These are phyloP conservation scores for Hypomontagnella monticulosa DNA, from an alignment of 495 filamentous ascomycete genomes.

Conservation along the genomic window DNA sequence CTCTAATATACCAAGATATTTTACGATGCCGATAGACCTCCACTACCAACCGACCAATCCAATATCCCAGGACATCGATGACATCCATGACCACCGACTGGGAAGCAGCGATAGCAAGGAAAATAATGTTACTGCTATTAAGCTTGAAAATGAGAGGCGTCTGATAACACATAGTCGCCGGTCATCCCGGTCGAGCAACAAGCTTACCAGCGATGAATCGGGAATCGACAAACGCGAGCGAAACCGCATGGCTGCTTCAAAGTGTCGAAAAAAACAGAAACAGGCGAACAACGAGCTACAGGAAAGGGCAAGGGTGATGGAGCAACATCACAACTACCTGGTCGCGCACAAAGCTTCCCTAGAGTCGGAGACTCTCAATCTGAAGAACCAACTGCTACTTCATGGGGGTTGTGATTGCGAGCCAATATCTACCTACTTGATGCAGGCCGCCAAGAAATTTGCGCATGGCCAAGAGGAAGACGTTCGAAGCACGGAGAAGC, in stretches of 20 bases:
- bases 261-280: constrained; percentile 43
- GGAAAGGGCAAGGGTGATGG: constrained; percentile 22
- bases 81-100: neutral
- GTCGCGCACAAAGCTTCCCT: constrained; percentile 23
- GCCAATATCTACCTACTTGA: constrained; percentile 32
- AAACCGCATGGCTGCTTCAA: constrained; percentile 40
- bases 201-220: constrained; percentile 33
- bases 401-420: constrained; percentile 34
- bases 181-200: constrained; percentile 32
- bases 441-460: constrained; percentile 27
- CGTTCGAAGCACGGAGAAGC: neutral
- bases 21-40: constrained; percentile 2
- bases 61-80: neutral
- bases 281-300: constrained; percentile 27
- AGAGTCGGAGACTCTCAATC: constrained; percentile 31
- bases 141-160: neutral
- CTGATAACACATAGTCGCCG: constrained; percentile 5
- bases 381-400: constrained; percentile 35
- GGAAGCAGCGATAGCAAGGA: neutral
- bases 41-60: neutral
- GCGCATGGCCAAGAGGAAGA: constrained; percentile 13
- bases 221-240: constrained; percentile 35
- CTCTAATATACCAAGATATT: constrained; percentile 13
- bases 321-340: constrained; percentile 29
- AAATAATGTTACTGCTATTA: neutral